Evolutionary conservation across 106 monocot species (phyloP), one percentile per base, ranked within the genome.

Genomic region (Acorus calamus): DNA sequence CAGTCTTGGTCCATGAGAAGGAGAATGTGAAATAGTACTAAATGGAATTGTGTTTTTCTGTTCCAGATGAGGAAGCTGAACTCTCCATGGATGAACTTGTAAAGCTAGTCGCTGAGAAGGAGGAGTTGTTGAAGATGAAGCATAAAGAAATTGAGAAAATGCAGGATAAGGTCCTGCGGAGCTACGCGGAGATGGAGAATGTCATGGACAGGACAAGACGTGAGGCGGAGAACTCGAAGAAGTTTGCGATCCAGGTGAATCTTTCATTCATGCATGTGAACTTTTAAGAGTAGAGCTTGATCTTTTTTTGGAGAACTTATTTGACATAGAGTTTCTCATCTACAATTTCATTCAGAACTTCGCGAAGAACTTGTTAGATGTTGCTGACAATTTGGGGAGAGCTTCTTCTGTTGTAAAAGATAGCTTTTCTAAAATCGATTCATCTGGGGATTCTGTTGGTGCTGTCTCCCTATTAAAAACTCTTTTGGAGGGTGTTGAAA

Each of bases 401-500:
- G 56, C 56, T 56, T 56, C 56, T 4, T 56, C 8, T 56, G 6
- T 11, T 4, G n/a, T 56, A 56, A 56, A 56, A 12, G n/a, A 56
- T n/a, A 56, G 56, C 13, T 56, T 56, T 10, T 56, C 56, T 11
- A 56, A 56, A 11, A 11, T 56, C 8, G n/a, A 56, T 14, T 12
- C 8, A 56, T 56, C 56, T 2, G 13, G 13, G 13, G 56, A 56
- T 14, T n/a, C 56, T 14, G n/a, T 10, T 56, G 56, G 13, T 11
- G 56, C n/a, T 56, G n/a, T 56, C 13, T 12, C n/a, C 8, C 6
- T 56, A 11, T 12, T 56, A 9, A 56, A 56, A 14, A 56, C n/a
- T 5, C 56, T 56, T 11, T 56, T 9, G 13, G 56, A 91, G 52
- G 96, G 96, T 79, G 91, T 98, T 66, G 87, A 85, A 69, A 98